Percentiles rank a stretch among this genome's conserved stretches.
Evolutionary conservation across 2,329 filamentous ascomycete species (phyloP).

Genomic region (Pestalotiopsis sp.): DNA sequence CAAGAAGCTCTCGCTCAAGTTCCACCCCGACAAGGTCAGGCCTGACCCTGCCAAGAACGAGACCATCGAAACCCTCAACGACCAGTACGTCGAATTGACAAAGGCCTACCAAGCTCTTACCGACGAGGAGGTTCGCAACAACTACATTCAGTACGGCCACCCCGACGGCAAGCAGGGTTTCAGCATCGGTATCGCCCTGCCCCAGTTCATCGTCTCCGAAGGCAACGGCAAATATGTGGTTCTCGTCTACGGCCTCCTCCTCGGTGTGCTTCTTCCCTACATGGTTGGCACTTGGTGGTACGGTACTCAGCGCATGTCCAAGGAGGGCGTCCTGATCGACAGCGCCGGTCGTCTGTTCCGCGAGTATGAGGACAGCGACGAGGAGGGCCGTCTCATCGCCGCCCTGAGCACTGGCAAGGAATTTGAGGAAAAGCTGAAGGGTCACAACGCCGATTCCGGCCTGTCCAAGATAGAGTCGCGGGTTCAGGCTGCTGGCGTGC

Average conservation of each 20-base stretch:
- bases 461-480: constrained; percentile 83
- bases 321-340: constrained; percentile 89
- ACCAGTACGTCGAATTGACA: constrained; percentile 89
- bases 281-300: constrained; percentile 99
- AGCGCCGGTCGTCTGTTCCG: constrained; percentile 94
- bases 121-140: constrained; percentile 95
- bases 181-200: constrained; percentile 95
- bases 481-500: constrained; percentile 65
- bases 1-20: constrained; percentile 80
- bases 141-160: constrained; percentile 94
- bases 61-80: constrained; percentile 81
- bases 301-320: constrained; percentile 88
- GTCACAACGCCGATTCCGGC: constrained; percentile 77
- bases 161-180: constrained; percentile 98
- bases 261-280: constrained; percentile 90
- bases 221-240: constrained; percentile 96
- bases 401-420: constrained; percentile 87
- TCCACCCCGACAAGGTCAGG: constrained; percentile 89
- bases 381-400: constrained; percentile 77
- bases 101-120: constrained; percentile 98
- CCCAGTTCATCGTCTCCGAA: constrained; percentile 88
- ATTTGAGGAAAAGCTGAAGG: constrained; percentile 75
- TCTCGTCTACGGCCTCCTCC: constrained; percentile 82
- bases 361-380: constrained; percentile 84
- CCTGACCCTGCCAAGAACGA: constrained; percentile 87